These are phyloP conservation scores for Oryza coarctata DNA, from an alignment of 176 grass and related monocot species.

Conservation along the genomic window DNA sequence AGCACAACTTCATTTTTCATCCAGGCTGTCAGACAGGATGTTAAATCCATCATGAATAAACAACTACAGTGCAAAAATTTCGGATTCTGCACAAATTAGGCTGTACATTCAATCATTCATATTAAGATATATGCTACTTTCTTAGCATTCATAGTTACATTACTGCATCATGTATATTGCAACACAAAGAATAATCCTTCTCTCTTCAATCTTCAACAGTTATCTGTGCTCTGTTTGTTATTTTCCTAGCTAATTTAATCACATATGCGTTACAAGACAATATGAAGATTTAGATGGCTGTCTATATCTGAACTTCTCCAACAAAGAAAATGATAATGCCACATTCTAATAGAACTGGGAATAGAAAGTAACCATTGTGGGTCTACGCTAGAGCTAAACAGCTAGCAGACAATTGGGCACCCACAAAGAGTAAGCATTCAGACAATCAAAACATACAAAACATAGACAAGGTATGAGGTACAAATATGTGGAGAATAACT, in stretches of 20 bases:
- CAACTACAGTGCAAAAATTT: neutral
- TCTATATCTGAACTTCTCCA: conserved; percentile 5
- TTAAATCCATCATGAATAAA: conserved; percentile 4
- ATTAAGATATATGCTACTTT: conserved; percentile 13
- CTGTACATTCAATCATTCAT: neutral
- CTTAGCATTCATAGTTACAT: neutral
- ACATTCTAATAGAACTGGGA: neutral
- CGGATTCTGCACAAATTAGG: conserved; percentile 11
- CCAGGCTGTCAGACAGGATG: neutral
- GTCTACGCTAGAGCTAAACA: neutral
- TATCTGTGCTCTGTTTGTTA: neutral
- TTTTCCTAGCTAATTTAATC: neutral
- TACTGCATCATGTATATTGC: neutral
- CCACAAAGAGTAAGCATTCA: neutral
- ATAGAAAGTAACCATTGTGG: neutral
- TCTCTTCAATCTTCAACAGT: neutral
- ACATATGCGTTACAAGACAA: neutral
- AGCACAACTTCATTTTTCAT: neutral
- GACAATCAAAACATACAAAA: neutral
- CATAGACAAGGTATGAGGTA: neutral
- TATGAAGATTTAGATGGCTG: neutral
- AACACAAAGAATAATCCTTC: neutral
- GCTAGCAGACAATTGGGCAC: neutral
- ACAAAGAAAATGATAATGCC: neutral
- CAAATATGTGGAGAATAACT: neutral